phyloP scores from a whole-genome alignment of 2,329 filamentous ascomycete species.

The Claviceps humidiphila region DNA sequence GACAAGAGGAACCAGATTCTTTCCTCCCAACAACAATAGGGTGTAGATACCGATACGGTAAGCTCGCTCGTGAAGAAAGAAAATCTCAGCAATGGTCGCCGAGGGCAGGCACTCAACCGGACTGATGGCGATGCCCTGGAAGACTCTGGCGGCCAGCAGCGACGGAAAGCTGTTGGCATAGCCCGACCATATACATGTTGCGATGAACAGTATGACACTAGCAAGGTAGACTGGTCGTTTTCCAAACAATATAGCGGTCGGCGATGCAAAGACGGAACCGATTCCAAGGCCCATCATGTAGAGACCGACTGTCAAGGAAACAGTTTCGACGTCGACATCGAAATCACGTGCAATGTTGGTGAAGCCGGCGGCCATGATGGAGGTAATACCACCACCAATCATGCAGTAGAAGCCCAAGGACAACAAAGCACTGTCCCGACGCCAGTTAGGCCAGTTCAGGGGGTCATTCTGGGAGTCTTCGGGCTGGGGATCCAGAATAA shows the following conservation, averaged over 20 bases:
- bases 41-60: slow-evolving; percentile 93
- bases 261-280: slow-evolving; percentile 72
- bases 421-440: slow-evolving; percentile 65
- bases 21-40: slow-evolving; percentile 72
- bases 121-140: slow-evolving; percentile 78
- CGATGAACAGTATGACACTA: slow-evolving; percentile 63
- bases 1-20: slow-evolving; percentile 78
- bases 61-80: slow-evolving; percentile 85
- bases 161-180: slow-evolving; percentile 69
- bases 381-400: slow-evolving; percentile 85
- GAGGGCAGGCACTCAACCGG: slow-evolving; percentile 87
- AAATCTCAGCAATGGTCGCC: slow-evolving; percentile 91
- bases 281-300: slow-evolving; percentile 91
- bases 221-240: slow-evolving; percentile 83
- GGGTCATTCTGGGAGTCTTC: slow-evolving; percentile 86
- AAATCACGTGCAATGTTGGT: slow-evolving; percentile 58
- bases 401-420: slow-evolving; percentile 87
- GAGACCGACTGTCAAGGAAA: slow-evolving; percentile 77
- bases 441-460: slow-evolving; percentile 77
- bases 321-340: slow-evolving; percentile 52
- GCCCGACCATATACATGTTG: slow-evolving; percentile 73
- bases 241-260: slow-evolving; percentile 80
- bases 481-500: slow-evolving; percentile 83
- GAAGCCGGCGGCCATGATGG: slow-evolving; percentile 82
- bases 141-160: slow-evolving; percentile 66